Conservation (phyloP, 768 basidiomycete genomes). For the Pleurotus ostreatus region DNA sequence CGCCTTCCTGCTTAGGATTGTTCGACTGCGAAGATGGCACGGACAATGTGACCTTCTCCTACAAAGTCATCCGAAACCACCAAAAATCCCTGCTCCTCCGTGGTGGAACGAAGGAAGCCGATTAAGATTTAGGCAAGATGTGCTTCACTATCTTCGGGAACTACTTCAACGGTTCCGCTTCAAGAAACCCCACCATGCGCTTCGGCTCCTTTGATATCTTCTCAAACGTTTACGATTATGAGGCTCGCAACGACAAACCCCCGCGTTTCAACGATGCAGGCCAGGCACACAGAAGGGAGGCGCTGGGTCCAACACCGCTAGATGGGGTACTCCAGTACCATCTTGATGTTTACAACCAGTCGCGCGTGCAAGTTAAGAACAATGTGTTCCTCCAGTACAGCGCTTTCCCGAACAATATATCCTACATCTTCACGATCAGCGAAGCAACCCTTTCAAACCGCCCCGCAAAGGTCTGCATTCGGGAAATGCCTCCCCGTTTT, state of each 20-base stretch:
- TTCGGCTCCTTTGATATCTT: slow-evolving; percentile 16
- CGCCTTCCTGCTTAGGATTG: slow-evolving; percentile 2
- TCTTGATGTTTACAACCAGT: slow-evolving; percentile 14
- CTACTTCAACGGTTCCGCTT: slow-evolving; percentile 14
- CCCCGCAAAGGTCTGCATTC: slow-evolving; percentile 13
- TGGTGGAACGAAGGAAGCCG: slow-evolving; percentile 13
- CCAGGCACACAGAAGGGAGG: no score
- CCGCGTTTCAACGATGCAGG: neutral
- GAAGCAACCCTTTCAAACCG: slow-evolving; percentile 12
- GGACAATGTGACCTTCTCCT: slow-evolving; percentile 18
- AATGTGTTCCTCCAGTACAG: slow-evolving; percentile 16
- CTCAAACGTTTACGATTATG: slow-evolving; percentile 13
- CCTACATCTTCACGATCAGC: slow-evolving; percentile 12
- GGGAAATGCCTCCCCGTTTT: slow-evolving; percentile 2
- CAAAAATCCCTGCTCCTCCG: slow-evolving; percentile 15
- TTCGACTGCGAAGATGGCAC: slow-evolving; percentile 16
- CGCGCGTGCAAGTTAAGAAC: slow-evolving; percentile 12
- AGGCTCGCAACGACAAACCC: slow-evolving; percentile 8
- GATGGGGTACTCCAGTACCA: slow-evolving; percentile 13
- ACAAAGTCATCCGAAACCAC: slow-evolving; percentile 16
- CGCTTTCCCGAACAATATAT: slow-evolving; percentile 9
- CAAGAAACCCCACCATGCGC: slow-evolving; percentile 15
- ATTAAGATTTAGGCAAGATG: slow-evolving; percentile 14
- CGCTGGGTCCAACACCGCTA: slow-evolving; percentile 1
- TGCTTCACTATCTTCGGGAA: slow-evolving; percentile 15